Percentiles rank a stretch among this genome's conserved stretches.
phyloP scores from a whole-genome alignment of 148 eudicot genomes.

The Simmondsia chinensis region DNA sequence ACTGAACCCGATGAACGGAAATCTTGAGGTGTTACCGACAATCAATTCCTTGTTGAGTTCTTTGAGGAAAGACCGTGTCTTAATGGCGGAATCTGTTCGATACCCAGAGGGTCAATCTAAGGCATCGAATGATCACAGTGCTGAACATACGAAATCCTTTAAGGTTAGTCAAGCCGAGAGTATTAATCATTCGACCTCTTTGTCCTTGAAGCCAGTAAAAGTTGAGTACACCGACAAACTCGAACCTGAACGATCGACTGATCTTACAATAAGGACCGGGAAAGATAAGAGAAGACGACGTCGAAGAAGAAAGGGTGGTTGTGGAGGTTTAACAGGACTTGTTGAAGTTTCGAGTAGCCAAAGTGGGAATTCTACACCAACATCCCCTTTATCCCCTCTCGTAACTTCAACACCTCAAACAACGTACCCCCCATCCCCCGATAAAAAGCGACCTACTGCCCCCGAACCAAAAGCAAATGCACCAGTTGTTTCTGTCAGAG shows the following conservation, averaged over 20 bases:
- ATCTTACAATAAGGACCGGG: conserved; percentile 53
- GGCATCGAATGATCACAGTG: conserved; percentile 6
- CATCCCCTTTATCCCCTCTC: conserved; percentile 74
- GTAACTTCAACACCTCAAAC: conserved; percentile 32
- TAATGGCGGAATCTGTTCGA: conserved; percentile 6
- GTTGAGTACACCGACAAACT: conserved; percentile 20
- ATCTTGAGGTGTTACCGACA: no score
- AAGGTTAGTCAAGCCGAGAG: conserved; percentile 6
- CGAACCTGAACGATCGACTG: conserved; percentile 26
- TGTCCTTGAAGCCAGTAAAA: conserved; percentile 4
- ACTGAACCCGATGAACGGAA: no score
- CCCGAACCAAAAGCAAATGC: conserved; percentile 10
- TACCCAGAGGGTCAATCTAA: conserved; percentile 12
- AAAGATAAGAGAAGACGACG: conserved; percentile 56
- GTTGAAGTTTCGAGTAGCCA: conserved; percentile 82
- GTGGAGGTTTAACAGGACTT: conserved; percentile 31
- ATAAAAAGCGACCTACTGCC: conserved; percentile 14
- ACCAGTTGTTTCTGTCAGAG: conserved; percentile 16
- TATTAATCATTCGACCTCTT: conserved; percentile 1
- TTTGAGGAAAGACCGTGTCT: conserved; percentile 14
- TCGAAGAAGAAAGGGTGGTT: conserved; percentile 47
- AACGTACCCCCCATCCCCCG: conserved; percentile 21
- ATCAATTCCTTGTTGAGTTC: conserved; percentile 20
- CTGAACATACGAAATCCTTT: conserved; percentile 8
- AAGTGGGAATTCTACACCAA: conserved; percentile 86